Base-by-base conservation (phyloP, 2,329 filamentous ascomycete genomes). In the Coniochaeta pulveracea region DNA sequence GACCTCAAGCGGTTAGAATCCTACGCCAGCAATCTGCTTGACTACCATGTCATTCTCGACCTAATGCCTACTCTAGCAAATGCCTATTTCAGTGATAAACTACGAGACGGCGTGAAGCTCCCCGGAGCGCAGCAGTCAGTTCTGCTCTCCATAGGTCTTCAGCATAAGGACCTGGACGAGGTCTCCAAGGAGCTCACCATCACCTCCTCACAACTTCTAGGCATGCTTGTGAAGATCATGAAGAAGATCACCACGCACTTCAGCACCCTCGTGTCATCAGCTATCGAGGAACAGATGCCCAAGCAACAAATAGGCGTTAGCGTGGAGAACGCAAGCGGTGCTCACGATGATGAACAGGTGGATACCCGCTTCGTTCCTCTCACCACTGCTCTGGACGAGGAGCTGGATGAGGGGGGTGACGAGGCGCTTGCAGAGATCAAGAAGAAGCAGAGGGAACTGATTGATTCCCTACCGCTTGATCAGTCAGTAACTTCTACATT, bases 141-240 rank as follows among this genome's bases (percentile, higher is more conserved):
- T 37, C 69, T 98, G 11, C 70, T 96, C n/a, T 86, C 84, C 5
- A 76, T 93, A 30, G 91, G 93, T 14, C 62, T 96, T 38, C 93
- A 98, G 57, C 76, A 83, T 44, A 96, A 96, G 62, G 79, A 82
- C 24, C 64, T 98, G 18, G 84, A 91, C 10, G 71, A 73, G 10
- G 61, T 95, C 7, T 80, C 88, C 40, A 76, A 79, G 41, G 91
- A 98, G 49, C 59, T 94, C 3, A 70, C 69, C 6, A 60, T 95
- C 5, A 75, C 74, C 1, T 70, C 75, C 3, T 80, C 77, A 27
- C 91, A 96, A 60, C 64, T 95, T 4, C 66, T 98, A 40, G 88
- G 89, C 39, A 93, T 96, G 81, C 96, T 98, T 57, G 85, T 94
- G 55, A 98, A 98, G 66, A 81, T 94, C 39, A 70, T 95, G 38